Evolutionary conservation across 352 stramenopile species (phyloP).

Genomic region (Pythium phragmitis): DNA sequence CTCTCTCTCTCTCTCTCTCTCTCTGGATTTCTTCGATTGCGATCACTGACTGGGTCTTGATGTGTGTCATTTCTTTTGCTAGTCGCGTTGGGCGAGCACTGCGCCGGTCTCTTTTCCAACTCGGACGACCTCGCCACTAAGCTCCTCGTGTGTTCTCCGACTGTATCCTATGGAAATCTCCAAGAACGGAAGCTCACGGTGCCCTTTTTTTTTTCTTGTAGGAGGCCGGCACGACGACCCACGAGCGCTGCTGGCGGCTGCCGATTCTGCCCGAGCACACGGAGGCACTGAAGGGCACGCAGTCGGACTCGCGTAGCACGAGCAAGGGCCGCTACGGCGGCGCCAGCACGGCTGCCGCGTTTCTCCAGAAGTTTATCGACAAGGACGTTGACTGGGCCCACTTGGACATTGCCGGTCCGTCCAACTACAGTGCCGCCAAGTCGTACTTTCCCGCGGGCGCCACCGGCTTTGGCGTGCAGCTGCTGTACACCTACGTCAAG

Average conservation of each 20-base stretch:
- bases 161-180: not conserved
- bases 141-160: slow-evolving; percentile 39
- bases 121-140: slow-evolving; percentile 77
- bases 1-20: not conserved
- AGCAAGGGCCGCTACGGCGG: slow-evolving; percentile 77
- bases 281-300: slow-evolving; percentile 73
- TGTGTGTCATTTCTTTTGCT: not conserved
- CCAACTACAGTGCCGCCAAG: slow-evolving; percentile 77
- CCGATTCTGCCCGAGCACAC: slow-evolving; percentile 87
- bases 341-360: slow-evolving; percentile 82
- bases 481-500: slow-evolving; percentile 87
- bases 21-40: not conserved
- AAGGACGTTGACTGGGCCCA: slow-evolving; percentile 88
- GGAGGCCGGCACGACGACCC: slow-evolving; percentile 50
- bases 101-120: slow-evolving; percentile 92
- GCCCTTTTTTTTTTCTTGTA: slow-evolving; percentile 9
- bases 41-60: too few species aligned
- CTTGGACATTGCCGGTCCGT: slow-evolving; percentile 88
- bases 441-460: slow-evolving; percentile 86
- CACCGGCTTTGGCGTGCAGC: slow-evolving; percentile 86
- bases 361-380: slow-evolving; percentile 88
- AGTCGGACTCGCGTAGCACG: slow-evolving; percentile 82
- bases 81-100: slow-evolving; percentile 88
- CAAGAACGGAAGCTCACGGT: not conserved
- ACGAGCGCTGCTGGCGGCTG: slow-evolving; percentile 89